phyloP scores from a whole-genome alignment of 1,284 basidiomycete species.

The Apiotrichum mycotoxinovorans region DNA sequence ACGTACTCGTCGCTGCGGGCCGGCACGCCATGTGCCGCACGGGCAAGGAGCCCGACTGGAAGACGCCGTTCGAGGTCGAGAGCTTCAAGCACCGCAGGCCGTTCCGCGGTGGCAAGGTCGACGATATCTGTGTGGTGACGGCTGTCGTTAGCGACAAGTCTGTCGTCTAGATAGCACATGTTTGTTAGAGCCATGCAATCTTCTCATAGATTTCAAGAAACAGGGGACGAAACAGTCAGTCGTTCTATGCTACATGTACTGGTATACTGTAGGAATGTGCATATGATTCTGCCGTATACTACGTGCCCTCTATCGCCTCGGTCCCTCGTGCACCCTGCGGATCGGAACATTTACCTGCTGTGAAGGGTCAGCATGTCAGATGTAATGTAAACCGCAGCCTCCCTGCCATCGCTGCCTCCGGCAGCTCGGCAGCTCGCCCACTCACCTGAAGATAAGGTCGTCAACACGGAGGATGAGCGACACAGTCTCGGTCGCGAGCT shows the following conservation, averaged over 20 bases:
- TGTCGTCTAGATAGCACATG: background rate
- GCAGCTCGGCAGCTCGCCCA: too few species aligned
- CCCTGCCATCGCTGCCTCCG: too few species aligned
- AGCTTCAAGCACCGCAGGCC: constrained; percentile 44
- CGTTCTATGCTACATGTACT: background rate
- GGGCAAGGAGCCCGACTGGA: constrained; percentile 41
- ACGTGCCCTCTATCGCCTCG: background rate
- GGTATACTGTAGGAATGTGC: background rate
- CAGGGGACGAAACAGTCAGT: too few species aligned
- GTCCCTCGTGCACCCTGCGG: background rate
- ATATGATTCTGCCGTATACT: background rate
- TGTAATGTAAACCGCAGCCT: too few species aligned
- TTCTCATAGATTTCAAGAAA: too few species aligned
- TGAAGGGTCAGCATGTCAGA: too few species aligned
- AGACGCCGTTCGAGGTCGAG: constrained; percentile 49
- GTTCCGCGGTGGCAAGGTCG: constrained; percentile 53
- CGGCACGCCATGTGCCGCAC: constrained; percentile 48
- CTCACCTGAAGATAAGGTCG: constrained; percentile 52
- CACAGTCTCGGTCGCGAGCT: constrained; percentile 96
- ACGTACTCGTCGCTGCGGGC: constrained; percentile 51
- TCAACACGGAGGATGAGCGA: constrained; percentile 93
- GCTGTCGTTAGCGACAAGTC: constrained; percentile 32
- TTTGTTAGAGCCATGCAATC: background rate
- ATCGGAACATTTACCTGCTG: too few species aligned
- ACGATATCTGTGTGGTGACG: constrained; percentile 49